Conservation (phyloP, 495 filamentous ascomycete species). For the Aspergillus mulundensis region DNA sequence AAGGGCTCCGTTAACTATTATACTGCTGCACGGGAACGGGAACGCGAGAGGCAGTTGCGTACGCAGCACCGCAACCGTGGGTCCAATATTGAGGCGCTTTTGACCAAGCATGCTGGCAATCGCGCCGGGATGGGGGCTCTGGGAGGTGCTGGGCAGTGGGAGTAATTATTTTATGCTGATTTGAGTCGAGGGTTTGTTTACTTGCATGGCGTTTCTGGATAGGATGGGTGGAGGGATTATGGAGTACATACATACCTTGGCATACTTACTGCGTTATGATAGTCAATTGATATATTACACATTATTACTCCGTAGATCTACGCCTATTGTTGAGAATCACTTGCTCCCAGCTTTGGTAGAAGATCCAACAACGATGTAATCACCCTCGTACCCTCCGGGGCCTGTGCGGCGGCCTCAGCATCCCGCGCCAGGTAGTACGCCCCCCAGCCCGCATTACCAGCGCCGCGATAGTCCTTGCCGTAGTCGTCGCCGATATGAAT, state of each 20-base stretch:
- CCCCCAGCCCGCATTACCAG: constrained; percentile 61
- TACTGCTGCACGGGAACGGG: constrained; percentile 67
- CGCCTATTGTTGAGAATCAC: not conserved
- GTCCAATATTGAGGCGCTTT: constrained; percentile 32
- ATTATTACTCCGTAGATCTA: constrained; percentile 5
- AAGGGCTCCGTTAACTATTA: constrained; percentile 80
- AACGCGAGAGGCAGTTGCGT: constrained; percentile 58
- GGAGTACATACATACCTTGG: constrained; percentile 6
- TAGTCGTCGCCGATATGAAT: constrained; percentile 68
- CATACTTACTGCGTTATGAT: not conserved
- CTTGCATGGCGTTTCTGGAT: not conserved
- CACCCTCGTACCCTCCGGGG: constrained; percentile 12
- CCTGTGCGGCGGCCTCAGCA: constrained; percentile 5
- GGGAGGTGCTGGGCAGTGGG: constrained; percentile 37
- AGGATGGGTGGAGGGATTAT: not conserved
- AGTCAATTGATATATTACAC: not conserved
- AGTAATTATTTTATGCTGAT: constrained; percentile 17
- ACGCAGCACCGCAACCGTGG: constrained; percentile 39
- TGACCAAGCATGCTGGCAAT: constrained; percentile 35
- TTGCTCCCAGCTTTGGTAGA: constrained; percentile 8
- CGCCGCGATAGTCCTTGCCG: constrained; percentile 58
- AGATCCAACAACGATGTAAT: constrained; percentile 32
- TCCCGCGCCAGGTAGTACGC: constrained; percentile 47
- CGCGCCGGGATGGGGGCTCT: constrained; percentile 26
- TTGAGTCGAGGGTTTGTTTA: not conserved